Base-by-base conservation (phyloP, 352 stramenopile genomes). In the Phytophthora hybrid region DNA sequence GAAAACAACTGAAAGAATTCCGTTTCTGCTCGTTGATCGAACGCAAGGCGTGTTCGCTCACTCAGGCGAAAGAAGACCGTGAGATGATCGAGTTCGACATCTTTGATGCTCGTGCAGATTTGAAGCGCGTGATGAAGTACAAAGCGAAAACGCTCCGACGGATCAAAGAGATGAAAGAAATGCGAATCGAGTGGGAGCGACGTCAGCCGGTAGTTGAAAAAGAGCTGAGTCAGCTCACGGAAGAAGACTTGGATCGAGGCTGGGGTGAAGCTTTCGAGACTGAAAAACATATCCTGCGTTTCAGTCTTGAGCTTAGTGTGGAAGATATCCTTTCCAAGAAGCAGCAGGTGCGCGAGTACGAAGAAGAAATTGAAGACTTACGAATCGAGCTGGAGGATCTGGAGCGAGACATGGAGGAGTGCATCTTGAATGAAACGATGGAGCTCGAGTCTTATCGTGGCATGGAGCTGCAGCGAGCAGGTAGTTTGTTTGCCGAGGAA, bases 181-280 rank as follows among this genome's bases (percentile, higher is more conserved):
- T 93, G 82, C 83, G 82, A 11, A 77, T 94, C 56, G 85, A 94
- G n/a, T 96, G 89, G 87, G 87, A 96, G 65, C 78, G 86, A 18
- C 83, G 87, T 8, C 87, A 93, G 51, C 87, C 88, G 0, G 76
- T 90, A 0, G 81, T 95, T 1, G 85, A 92, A n/a, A 90, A 92
- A 26, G 88, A 95, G 44, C 64, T 94, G 26, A 79, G 66, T 4
- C 59, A 80, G 14, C 68, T 94, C 58, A 95, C 84, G 0, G 74
- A 88, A 46, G 81, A 95, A 71, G 88, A 94, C 56, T 59, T 93
- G 16, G 87, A 92, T 21, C 79, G 84, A n/a, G 88, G 88, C 23
- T 95, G 87, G 87, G 84, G 82, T 2, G 85, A 94, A 66, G 88
- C 88, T 19, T 95, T 94, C 56, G 64, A 91, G 62, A 94, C 85